phyloP scores from a whole-genome alignment of 805 yeast genomes.

The Yarrowia sp. region DNA sequence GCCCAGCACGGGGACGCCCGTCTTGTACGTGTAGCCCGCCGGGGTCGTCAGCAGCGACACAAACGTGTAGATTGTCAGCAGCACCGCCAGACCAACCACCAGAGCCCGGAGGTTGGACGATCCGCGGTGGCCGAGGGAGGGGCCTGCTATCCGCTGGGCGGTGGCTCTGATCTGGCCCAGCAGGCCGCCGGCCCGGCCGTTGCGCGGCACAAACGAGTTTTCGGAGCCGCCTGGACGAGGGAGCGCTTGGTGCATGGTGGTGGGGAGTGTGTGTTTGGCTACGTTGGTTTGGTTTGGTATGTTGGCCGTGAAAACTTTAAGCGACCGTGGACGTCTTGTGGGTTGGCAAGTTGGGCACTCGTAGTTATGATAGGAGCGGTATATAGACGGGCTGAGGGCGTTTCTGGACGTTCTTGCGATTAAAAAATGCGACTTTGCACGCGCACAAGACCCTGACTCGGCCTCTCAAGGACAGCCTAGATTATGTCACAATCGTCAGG shows the following conservation, averaged over 20 bases:
- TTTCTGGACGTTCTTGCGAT: too few species aligned
- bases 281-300: too few species aligned
- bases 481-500: conserved; percentile 14
- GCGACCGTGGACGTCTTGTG: too few species aligned
- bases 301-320: too few species aligned
- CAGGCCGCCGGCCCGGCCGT: conserved; percentile 18
- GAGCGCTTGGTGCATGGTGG: conserved; percentile 24
- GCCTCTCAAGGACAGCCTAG: background rate
- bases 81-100: background rate
- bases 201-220: conserved; percentile 19
- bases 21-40: conserved; percentile 10
- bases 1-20: conserved; percentile 10
- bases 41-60: conserved; percentile 16
- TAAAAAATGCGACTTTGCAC: too few species aligned
- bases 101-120: background rate
- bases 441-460: too few species aligned
- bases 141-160: conserved; percentile 2
- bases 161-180: conserved; percentile 23
- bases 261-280: background rate
- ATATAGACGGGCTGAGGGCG: too few species aligned
- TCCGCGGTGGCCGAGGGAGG: conserved; percentile 1
- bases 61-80: conserved; percentile 16
- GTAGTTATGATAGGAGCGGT: too few species aligned
- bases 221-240: conserved; percentile 18
- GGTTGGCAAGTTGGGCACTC: too few species aligned